phyloP scores from a whole-genome alignment of 1,284 basidiomycete genomes.

The Vanrija humicola region DNA sequence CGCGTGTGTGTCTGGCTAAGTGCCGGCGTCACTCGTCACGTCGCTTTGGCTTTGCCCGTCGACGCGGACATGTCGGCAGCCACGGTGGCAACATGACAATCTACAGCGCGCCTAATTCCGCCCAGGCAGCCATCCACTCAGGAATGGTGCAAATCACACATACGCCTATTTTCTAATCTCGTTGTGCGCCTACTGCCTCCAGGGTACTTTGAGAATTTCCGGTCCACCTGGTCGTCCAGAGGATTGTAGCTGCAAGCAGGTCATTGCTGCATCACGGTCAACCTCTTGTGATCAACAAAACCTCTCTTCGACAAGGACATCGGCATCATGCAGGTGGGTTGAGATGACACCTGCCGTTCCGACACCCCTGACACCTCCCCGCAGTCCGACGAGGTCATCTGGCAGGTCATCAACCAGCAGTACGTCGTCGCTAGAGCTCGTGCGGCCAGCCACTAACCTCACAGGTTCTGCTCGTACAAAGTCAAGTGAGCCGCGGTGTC shows the following conservation, averaged over 20 bases:
- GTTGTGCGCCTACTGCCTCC: no score
- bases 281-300: no score
- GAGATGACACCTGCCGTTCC: not conserved
- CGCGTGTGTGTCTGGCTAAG: not conserved
- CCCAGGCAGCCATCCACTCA: not conserved
- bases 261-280: no score
- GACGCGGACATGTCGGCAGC: not conserved
- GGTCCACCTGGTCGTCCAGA: not conserved
- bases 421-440: constrained; percentile 40
- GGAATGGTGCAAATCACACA: not conserved
- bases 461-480: constrained; percentile 83
- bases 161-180: not conserved
- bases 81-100: not conserved
- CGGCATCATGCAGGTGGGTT: constrained; percentile 42
- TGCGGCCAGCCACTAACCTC: constrained; percentile 1
- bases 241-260: not conserved
- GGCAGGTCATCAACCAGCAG: constrained; percentile 87
- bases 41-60: not conserved
- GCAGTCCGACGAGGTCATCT: constrained; percentile 94
- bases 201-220: not conserved
- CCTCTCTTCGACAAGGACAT: not conserved
- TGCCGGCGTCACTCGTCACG: no score
- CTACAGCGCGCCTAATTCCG: not conserved
- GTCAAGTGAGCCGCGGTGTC: constrained; percentile 70
- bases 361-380: constrained; percentile 16